Evolutionary conservation across 1,284 basidiomycete species (phyloP), one percentile per base, ranked within the genome.

Genomic region (Cryptococcus sp.): DNA sequence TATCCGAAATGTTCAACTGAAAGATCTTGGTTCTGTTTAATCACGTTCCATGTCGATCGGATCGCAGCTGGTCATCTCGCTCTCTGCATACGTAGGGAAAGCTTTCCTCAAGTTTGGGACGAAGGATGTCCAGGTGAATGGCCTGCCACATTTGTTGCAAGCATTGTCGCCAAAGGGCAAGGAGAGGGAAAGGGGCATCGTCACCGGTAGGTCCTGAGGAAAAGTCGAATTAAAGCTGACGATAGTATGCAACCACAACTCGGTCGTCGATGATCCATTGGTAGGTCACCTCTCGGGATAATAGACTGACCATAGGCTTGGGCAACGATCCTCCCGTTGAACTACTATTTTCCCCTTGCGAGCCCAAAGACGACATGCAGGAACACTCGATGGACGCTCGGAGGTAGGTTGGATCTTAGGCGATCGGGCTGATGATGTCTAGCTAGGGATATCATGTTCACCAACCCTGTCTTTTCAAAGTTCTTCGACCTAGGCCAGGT

Each of bases 381-480:
- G 36, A 66, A 72, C 43, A 61, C 59, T 3, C 56, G 72, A 2
- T 74, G 72, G 72, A 74, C 72, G 16, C 49, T 72, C 4, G 69
- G 69, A 7, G 67, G 67, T 68, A 31, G 42, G n/a, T n/a, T n/a
- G 58, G 56, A 24, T 6, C 41, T 34, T 22, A 18, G 31, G 34
- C 36, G 14, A 19, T 18, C 18, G 21, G 10, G 10, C 23, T 11
- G 2, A 5, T 47, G 37, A 87, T 3, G 77, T 91, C 14, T 31
- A 47, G 93, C 94, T 2, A 85, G 86, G 18, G 94, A 98, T 57
- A 85, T 98, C 65, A 86, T 97, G 79, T 98, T 97, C 74, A 97
- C 87, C 6, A 95, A 92, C 72, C 82, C 86, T 81, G 86, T 70
- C 72, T 58, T 86, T 72, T 83, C 85, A 0, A 76, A 78, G 45